These are phyloP conservation scores for Telopea speciosissima DNA, from an alignment of 177 flowering plant species.

Conservation along the genomic window DNA sequence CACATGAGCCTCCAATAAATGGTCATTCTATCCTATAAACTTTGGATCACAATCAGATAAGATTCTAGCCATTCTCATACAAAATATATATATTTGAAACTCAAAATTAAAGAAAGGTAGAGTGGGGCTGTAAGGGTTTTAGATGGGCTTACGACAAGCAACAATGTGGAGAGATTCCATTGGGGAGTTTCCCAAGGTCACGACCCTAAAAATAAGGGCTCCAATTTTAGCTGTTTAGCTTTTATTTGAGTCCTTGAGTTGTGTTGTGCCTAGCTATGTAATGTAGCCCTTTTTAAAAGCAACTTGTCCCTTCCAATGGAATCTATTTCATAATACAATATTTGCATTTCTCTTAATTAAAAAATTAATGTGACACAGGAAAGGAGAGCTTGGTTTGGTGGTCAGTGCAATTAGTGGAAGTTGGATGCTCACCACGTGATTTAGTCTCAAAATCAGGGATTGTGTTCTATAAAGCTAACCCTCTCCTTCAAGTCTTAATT, in stretches of 20 bases:
- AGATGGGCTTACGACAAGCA: slow-evolving; percentile 10
- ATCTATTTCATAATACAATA: neutral
- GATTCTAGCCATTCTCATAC: too few species aligned
- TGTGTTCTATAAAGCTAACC: slow-evolving; percentile 7
- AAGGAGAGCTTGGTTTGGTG: slow-evolving; percentile 8
- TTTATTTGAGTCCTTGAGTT: slow-evolving; percentile 4
- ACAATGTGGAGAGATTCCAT: slow-evolving; percentile 15
- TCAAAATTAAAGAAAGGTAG: too few species aligned
- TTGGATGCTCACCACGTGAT: slow-evolving; percentile 9
- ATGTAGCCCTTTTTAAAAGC: slow-evolving; percentile 2
- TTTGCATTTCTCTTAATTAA: neutral
- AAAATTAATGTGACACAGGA: neutral
- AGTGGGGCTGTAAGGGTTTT: neutral
- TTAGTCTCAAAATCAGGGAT: slow-evolving; percentile 19
- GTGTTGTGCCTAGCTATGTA: slow-evolving; percentile 3
- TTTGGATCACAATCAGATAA: slow-evolving; percentile 9
- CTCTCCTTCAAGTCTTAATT: neutral
- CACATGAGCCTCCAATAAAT: slow-evolving; percentile 9
- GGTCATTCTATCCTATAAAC: slow-evolving; percentile 2
- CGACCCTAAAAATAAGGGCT: slow-evolving; percentile 17
- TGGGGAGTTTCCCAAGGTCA: slow-evolving; percentile 14
- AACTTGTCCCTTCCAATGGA: neutral
- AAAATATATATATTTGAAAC: too few species aligned
- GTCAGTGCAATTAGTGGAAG: neutral
- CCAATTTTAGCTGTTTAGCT: slow-evolving; percentile 8